Percentiles rank a stretch among this genome's conserved stretches.
Evolutionary conservation across 2,329 filamentous ascomycete species (phyloP).

Genomic region (Colletotrichum sp.): DNA sequence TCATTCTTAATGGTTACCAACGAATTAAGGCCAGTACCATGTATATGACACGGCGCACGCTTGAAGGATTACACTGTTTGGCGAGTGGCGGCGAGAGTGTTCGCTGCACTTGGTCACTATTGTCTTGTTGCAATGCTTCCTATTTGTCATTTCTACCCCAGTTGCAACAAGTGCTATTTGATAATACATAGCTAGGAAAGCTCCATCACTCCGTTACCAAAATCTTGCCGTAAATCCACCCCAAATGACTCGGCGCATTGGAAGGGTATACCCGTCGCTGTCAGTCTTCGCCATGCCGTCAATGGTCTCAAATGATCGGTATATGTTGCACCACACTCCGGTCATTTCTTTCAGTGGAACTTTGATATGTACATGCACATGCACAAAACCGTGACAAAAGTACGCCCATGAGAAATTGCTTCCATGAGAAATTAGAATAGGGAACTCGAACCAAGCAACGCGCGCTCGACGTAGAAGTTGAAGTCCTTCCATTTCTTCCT

Average conservation of each 20-base stretch:
- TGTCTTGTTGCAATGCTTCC: neutral
- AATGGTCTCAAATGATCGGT: neutral
- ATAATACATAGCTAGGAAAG: neutral
- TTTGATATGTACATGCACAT: neutral
- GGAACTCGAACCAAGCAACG: neutral
- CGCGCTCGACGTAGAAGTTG: neutral
- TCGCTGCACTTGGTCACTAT: neutral
- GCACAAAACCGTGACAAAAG: neutral
- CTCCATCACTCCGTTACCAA: too few species aligned
- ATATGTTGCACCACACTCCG: neutral
- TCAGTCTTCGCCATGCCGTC: neutral
- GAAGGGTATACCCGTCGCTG: neutral
- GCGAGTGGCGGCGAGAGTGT: too few species aligned
- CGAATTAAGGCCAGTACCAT: neutral
- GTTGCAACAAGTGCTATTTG: neutral
- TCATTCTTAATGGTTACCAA: neutral
- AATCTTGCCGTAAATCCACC: neutral
- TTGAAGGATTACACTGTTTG: neutral
- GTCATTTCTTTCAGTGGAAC: neutral
- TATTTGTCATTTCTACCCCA: neutral
- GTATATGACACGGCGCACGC: neutral
- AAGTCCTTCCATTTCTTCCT: neutral
- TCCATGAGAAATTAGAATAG: neutral
- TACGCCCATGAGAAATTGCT: neutral
- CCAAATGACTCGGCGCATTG: neutral